These are phyloP conservation scores for Tetrahymena elliotti DNA, from an alignment of 73 alveolate genomes.

Conservation along the genomic window DNA sequence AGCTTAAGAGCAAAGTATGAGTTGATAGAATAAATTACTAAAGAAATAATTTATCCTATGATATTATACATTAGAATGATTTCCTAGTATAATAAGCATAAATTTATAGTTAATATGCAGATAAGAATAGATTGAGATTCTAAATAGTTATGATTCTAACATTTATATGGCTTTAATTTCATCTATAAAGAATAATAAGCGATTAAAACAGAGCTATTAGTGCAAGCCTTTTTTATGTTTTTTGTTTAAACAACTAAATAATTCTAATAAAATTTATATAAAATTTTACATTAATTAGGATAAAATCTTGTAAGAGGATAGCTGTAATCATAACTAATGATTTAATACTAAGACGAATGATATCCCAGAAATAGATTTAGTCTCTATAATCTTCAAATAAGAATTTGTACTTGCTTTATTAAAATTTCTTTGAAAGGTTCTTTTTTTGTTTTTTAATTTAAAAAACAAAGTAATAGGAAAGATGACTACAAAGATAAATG, in stretches of 20 bases:
- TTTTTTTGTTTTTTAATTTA: neutral
- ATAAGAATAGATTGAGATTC: neutral
- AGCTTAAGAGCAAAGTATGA: neutral
- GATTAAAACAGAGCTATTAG: neutral
- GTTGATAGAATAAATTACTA: neutral
- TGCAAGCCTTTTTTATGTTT: neutral
- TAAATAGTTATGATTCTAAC: neutral
- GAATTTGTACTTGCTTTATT: neutral
- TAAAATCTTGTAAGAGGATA: neutral
- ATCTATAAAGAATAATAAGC: neutral
- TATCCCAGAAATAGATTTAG: neutral
- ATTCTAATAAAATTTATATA: too few relatives aligned
- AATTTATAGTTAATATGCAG: neutral
- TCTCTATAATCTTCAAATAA: neutral
- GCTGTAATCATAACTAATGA: neutral
- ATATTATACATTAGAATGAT: neutral
- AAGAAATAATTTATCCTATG: neutral
- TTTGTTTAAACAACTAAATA: neutral
- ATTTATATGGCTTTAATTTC: neutral
- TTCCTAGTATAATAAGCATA: neutral
- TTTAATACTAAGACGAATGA: neutral
- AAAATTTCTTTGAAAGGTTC: neutral
- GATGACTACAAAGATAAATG: neutral
- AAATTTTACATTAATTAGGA: neutral
- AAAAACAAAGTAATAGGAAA: neutral